A percentile compares a stretch with the other conserved stretches of the same genome.
Conservation (phyloP, 139 green algal genomes). For the Dunaliella sp. region DNA sequence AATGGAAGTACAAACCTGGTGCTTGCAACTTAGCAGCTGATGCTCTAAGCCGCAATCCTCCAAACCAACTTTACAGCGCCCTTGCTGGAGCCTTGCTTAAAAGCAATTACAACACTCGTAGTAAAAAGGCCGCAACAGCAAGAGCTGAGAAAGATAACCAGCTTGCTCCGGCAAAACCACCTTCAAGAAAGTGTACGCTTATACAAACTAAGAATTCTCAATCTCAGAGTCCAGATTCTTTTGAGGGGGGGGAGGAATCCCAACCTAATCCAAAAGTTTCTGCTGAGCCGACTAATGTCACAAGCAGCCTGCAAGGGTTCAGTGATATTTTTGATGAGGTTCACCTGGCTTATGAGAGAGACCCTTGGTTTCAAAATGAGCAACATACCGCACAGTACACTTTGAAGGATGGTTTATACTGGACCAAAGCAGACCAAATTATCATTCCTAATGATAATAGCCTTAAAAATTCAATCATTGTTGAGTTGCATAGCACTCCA, state of each 20-base stretch:
- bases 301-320: no score
- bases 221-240: no score
- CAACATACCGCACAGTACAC: not conserved
- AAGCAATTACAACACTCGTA: no score
- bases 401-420: not conserved
- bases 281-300: no score
- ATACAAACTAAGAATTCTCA: no score
- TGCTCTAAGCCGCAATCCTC: not conserved
- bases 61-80: not conserved
- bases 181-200: no score
- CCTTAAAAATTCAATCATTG: not conserved
- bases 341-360: not conserved
- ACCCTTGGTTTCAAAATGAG: constrained; percentile 4
- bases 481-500: constrained; percentile 3
- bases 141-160: no score
- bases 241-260: not conserved
- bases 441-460: not conserved
- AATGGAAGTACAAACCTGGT: not conserved
- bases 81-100: not conserved
- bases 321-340: not conserved
- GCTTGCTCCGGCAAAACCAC: no score
- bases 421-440: not conserved
- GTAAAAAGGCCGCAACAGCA: no score
- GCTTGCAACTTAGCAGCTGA: not conserved
- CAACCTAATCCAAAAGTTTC: no score